Percentiles rank a stretch among this genome's conserved stretches.
phyloP scores from a whole-genome alignment of 2,329 filamentous ascomycete species.

The Westerdykella aurantiaca region DNA sequence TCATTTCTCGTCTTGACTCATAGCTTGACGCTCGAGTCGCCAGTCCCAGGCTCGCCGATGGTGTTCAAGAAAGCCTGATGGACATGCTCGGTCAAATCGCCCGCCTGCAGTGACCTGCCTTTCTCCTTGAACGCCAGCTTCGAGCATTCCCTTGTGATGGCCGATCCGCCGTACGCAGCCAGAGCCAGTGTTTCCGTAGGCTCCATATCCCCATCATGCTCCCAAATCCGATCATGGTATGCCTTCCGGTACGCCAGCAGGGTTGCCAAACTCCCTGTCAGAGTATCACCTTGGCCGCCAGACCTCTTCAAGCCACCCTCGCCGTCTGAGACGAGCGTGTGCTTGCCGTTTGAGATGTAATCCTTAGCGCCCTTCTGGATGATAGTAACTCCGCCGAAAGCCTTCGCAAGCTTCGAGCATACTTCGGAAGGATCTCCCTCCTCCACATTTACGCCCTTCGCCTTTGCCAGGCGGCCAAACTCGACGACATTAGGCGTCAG shows the following conservation, averaged over 20 bases:
- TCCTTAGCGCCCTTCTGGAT: slow-evolving; percentile 84
- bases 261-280: slow-evolving; percentile 85
- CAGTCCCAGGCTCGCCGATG: slow-evolving; percentile 58
- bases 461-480: slow-evolving; percentile 74
- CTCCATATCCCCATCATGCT: slow-evolving; percentile 50
- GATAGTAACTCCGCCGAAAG: slow-evolving; percentile 81
- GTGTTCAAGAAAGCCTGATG: slow-evolving; percentile 73
- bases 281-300: slow-evolving; percentile 90
- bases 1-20: background rate
- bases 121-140: slow-evolving; percentile 78
- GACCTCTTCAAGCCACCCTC: slow-evolving; percentile 81
- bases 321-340: slow-evolving; percentile 70
- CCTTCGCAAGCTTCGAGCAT: slow-evolving; percentile 63
- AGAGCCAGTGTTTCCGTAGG: slow-evolving; percentile 60
- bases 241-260: slow-evolving; percentile 83
- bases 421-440: slow-evolving; percentile 52
- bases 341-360: slow-evolving; percentile 72
- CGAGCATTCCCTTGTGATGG: slow-evolving; percentile 86
- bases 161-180: slow-evolving; percentile 79
- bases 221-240: slow-evolving; percentile 81
- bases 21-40: background rate
- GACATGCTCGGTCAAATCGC: slow-evolving; percentile 87
- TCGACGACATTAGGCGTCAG: slow-evolving; percentile 94
- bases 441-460: slow-evolving; percentile 60
- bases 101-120: slow-evolving; percentile 84